Conservation (phyloP, 225 moss, liverwort and hornwort species). For the Ulota crispa region DNA sequence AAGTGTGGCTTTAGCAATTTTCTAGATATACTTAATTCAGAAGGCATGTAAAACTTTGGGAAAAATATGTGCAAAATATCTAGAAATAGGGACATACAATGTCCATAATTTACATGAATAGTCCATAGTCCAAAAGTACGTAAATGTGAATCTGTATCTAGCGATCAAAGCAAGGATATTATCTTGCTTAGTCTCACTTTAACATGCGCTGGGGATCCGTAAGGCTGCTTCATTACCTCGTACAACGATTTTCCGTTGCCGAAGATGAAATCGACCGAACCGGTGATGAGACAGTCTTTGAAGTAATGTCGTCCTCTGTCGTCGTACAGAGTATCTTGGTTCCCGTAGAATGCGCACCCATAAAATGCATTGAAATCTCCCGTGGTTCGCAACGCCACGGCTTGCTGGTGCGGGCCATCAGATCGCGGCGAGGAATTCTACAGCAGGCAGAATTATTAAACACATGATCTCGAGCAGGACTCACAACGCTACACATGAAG, state of each 20-base stretch:
- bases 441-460: not conserved
- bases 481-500: no score
- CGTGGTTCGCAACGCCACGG: conserved; percentile 56
- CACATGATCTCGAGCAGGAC: not conserved
- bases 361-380: conserved; percentile 65
- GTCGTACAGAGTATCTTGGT: conserved; percentile 62
- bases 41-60: no score
- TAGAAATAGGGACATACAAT: no score
- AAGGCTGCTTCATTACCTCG: conserved; percentile 19
- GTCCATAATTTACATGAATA: no score
- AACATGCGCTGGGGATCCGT: not conserved
- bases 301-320: conserved; percentile 59
- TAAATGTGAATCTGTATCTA: no score
- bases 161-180: no score
- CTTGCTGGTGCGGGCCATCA: conserved; percentile 39
- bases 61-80: no score
- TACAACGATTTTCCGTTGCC: conserved; percentile 57
- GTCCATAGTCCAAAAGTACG: no score
- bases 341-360: conserved; percentile 53
- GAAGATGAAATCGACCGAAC: conserved; percentile 61
- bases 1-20: no score
- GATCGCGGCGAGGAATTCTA: conserved; percentile 57
- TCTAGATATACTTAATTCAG: no score
- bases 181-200: no score
- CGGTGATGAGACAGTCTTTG: conserved; percentile 42